Evolutionary conservation across 768 basidiomycete genomes (phyloP).

Genomic region (Boletus insuetus): DNA sequence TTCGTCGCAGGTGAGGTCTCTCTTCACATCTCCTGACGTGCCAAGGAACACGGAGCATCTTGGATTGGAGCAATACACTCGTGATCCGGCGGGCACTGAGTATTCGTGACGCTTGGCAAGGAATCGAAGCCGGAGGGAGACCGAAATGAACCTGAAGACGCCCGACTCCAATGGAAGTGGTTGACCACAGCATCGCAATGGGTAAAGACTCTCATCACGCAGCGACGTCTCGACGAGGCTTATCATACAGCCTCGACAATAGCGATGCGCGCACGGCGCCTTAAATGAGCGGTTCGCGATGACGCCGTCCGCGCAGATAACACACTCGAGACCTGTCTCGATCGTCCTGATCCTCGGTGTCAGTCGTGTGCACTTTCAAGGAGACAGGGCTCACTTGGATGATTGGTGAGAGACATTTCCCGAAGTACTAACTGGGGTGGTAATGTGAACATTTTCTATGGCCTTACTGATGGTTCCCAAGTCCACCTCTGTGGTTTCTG

Average conservation of each 20-base stretch:
- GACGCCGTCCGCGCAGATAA: constrained; percentile 41
- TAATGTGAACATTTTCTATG: constrained; percentile 2
- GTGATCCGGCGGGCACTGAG: constrained; percentile 35
- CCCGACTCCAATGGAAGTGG: constrained; percentile 29
- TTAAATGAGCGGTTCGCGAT: constrained; percentile 25
- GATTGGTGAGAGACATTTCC: not conserved
- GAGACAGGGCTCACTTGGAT: constrained; percentile 1
- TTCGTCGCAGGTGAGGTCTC: constrained; percentile 34
- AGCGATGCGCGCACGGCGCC: constrained; percentile 45
- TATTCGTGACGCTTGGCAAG: constrained; percentile 47
- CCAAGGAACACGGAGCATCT: constrained; percentile 56
- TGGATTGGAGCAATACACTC: constrained; percentile 50
- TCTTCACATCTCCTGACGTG: constrained; percentile 22
- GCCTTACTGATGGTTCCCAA: not conserved
- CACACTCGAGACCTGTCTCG: constrained; percentile 26
- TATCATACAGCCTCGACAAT: constrained; percentile 45
- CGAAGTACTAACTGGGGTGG: not conserved
- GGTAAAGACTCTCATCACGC: constrained; percentile 51
- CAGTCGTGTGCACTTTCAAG: not conserved
- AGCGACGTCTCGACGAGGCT: constrained; percentile 41
- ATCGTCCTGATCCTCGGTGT: not conserved
- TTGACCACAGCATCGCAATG: constrained; percentile 49
- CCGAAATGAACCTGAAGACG: constrained; percentile 31
- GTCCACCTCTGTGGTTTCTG: not conserved
- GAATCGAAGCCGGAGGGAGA: constrained; percentile 31